Base-by-base conservation (phyloP, 2,329 filamentous ascomycete genomes). In the Microthyrium microscopicum region DNA sequence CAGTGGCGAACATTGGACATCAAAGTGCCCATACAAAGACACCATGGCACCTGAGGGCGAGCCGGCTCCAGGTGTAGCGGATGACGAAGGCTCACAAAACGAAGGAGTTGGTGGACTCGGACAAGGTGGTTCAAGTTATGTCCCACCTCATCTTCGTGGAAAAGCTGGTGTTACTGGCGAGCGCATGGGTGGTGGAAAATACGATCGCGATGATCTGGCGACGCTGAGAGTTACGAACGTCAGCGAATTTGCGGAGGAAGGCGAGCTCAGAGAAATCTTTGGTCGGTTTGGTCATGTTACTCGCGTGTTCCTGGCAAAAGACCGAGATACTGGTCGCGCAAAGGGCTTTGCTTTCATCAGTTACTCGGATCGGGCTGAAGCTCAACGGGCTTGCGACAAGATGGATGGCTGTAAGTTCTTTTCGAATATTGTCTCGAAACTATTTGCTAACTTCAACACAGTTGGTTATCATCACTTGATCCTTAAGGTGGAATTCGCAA, bases 281-380 rank as follows among this genome's bases (percentile, higher is more conserved):
- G 85, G 92, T 65, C 75, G 89, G 46, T 94, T 89, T 56, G 89
- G 89, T 52, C 81, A 85, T 46, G 89, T 98, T 53, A 95, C 87
- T 37, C 76, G 89, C 57, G 89, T 98, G 32, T 98, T 98, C 69
- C 61, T 98, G 50, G 89, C 89, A 49, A 95, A 94, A 70, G 89
- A 98, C 64, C 70, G 89, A 54, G 89, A 98, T 50, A 98, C 89
- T 26, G 82, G 84, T 40, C 66, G 87, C 55, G 89, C 89, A 47
- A 98, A 98, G 73, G 89, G 89, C 41, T 98, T 98, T 56, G 91
- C 91, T 18, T 98, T 98, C 58, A 92, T 98, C 67, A 92, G 82
- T 58, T 98, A 89, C 53, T 81, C 78, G 39, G 89, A 98, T 57
- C 69, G 89, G 46, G 60, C 67, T 45, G 89, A 98, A 58, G 89